phyloP scores from a whole-genome alignment of 805 yeast species.

The Saturnispora hagleri region DNA sequence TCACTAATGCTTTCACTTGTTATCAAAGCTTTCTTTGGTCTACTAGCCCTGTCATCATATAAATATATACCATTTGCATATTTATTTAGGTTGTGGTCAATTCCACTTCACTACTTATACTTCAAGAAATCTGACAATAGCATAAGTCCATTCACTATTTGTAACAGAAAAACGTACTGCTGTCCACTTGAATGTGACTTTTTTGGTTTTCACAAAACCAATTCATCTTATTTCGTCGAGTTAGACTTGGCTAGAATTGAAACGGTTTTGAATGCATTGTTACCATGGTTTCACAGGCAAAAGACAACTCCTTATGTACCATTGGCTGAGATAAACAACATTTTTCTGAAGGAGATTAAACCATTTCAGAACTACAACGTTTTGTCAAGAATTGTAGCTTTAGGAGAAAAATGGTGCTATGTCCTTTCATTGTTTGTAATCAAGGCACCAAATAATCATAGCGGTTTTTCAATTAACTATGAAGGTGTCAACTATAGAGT shows the following conservation, averaged over 20 bases:
- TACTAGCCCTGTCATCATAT: constrained; percentile 30
- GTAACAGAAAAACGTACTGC: constrained; percentile 27
- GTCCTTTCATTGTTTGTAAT: constrained; percentile 54
- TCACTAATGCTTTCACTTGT: neutral
- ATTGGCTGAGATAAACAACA: constrained; percentile 60
- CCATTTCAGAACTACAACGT: constrained; percentile 54
- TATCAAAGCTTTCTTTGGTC: neutral
- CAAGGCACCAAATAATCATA: neutral
- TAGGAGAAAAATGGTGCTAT: constrained; percentile 86
- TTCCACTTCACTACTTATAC: neutral
- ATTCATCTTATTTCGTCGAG: constrained; percentile 76
- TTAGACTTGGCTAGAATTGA: constrained; percentile 71
- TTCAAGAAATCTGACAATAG: neutral
- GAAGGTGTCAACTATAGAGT: constrained; percentile 14
- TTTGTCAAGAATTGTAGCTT: constrained; percentile 53
- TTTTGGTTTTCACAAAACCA: constrained; percentile 72
- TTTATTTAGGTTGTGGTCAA: constrained; percentile 32
- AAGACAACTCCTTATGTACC: constrained; percentile 54
- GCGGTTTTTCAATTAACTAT: neutral
- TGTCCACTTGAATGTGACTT: constrained; percentile 78
- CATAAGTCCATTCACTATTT: constrained; percentile 7
- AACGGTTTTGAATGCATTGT: constrained; percentile 45
- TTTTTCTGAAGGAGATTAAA: constrained; percentile 63
- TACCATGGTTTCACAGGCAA: constrained; percentile 19
- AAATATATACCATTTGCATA: constrained; percentile 66